Evolutionary conservation across 305 asterid genomes (phyloP), one percentile per base, ranked within the genome.

Genomic region (Rubia tinctorum): DNA sequence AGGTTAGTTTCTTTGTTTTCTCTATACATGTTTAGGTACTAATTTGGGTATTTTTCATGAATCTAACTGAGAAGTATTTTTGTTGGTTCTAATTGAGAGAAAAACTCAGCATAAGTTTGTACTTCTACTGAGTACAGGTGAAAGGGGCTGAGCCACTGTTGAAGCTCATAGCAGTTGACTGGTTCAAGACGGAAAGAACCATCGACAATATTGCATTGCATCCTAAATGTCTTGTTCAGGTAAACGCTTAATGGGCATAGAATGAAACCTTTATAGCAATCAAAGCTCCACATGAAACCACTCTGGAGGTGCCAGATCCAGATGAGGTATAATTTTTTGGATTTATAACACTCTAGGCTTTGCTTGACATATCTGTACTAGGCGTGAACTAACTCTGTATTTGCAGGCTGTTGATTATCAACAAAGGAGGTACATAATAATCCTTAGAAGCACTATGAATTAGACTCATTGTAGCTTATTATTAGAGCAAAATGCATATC

Each of bases 221-320:
- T 88, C 95, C 97, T 63, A 87, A 88, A 77, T 85, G 86, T 84
- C 86, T 93, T 75, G 91, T 86, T 71, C 98, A 93, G 98, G 98
- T 92, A 80, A 34, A 82, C 66, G 61, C 61, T 39, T 42, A 40
- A 8, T 15, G n/a, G n/a, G n/a, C n/a, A n/a, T n/a, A 95, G 99
- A 95, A 90, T 86, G 89, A 92, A 86, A 95, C 98, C 75, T 84
- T 95, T 56, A 91, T 95, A 81, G 99, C 99, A 59, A 84, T 95
- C 83, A 95, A 95, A 89, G 99, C 99, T 66, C 98, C 98, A 40
- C 99, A 95, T 75, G 98, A 97, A 40, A 95, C 97, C 49, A 95
- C 99, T 74, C 90, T 95, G 47, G 99, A 95, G 87, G 99, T 95
- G 82, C 98, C 99, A 72, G 97, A 95, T 78, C 97, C 98, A 70